These are phyloP conservation scores for Striga hermonthica DNA, from an alignment of 305 asterid species.

Conservation along the genomic window DNA sequence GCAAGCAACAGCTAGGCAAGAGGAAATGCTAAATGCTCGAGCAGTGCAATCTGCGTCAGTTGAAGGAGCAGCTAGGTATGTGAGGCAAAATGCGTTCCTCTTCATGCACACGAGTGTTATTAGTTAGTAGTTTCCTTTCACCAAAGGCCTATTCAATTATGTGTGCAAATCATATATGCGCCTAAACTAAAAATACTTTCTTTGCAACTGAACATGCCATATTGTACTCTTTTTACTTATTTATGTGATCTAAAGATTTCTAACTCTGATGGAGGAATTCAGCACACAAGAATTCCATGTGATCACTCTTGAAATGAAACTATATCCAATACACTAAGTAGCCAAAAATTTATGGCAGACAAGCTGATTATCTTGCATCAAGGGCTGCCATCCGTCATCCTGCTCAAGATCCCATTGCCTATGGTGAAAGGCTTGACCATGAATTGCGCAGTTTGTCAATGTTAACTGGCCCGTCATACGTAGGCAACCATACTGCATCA, in stretches of 20 bases:
- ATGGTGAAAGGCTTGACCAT: constrained; percentile 69
- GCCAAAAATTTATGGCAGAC: constrained; percentile 93
- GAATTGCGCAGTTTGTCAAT: constrained; percentile 61
- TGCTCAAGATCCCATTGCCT: constrained; percentile 71
- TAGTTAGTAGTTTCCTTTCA: constrained; percentile 20
- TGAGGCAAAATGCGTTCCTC: constrained; percentile 24
- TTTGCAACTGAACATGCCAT: constrained; percentile 27
- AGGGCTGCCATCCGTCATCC: constrained; percentile 67
- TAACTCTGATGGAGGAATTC: constrained; percentile 36
- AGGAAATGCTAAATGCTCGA: constrained; percentile 70
- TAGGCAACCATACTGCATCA: constrained; percentile 72
- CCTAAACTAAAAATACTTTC: constrained; percentile 22
- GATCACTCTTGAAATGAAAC: constrained; percentile 43
- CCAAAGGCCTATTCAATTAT: constrained; percentile 21
- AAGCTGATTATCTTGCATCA: constrained; percentile 82
- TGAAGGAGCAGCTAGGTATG: constrained; percentile 87
- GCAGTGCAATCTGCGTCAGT: constrained; percentile 65
- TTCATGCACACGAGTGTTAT: constrained; percentile 14
- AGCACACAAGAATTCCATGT: constrained; percentile 41
- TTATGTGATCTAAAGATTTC: constrained; percentile 28
- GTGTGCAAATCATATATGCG: constrained; percentile 23
- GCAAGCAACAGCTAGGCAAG: constrained; percentile 65
- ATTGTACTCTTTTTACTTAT: constrained; percentile 26
- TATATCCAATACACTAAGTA: constrained; percentile 62
- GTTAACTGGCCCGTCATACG: constrained; percentile 59